phyloP scores from a whole-genome alignment of 2,329 filamentous ascomycete species.

The Phyllachora maydis region DNA sequence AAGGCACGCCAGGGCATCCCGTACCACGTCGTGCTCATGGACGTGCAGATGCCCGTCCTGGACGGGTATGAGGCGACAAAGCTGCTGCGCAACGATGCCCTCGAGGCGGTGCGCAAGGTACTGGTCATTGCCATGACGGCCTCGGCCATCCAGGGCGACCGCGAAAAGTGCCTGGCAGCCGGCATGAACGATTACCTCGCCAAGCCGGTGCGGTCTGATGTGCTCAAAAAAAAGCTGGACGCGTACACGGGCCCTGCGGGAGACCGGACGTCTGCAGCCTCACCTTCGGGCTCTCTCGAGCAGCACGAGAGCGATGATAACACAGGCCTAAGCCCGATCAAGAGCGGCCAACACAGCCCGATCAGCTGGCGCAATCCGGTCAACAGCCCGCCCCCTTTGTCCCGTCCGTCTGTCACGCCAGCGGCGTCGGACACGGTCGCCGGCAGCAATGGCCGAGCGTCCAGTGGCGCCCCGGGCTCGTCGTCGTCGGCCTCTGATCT shows the following conservation, averaged over 20 bases:
- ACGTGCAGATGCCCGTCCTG: constrained; percentile 86
- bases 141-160: constrained; percentile 79
- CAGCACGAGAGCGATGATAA: too few species aligned
- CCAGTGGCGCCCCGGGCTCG: too few species aligned
- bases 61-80: constrained; percentile 87
- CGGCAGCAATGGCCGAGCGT: too few species aligned
- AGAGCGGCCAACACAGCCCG: too few species aligned
- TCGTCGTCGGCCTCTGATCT: too few species aligned
- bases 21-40: constrained; percentile 87
- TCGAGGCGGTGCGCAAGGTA: constrained; percentile 58
- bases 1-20: constrained; percentile 52
- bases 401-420: too few species aligned
- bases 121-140: constrained; percentile 98
- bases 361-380: too few species aligned
- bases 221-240: constrained; percentile 65
- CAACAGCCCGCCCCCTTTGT: too few species aligned
- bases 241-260: constrained; percentile 30
- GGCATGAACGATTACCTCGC: constrained; percentile 97
- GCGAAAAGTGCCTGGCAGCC: constrained; percentile 85
- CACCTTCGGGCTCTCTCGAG: too few species aligned
- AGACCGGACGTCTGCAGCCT: too few species aligned
- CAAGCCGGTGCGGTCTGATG: constrained; percentile 79
- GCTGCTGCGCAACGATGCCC: constrained; percentile 54
- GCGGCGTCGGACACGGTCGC: too few species aligned
- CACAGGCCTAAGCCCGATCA: background rate